Conservation (phyloP, 1,284 basidiomycete genomes). For the Malassezia obtusa region DNA sequence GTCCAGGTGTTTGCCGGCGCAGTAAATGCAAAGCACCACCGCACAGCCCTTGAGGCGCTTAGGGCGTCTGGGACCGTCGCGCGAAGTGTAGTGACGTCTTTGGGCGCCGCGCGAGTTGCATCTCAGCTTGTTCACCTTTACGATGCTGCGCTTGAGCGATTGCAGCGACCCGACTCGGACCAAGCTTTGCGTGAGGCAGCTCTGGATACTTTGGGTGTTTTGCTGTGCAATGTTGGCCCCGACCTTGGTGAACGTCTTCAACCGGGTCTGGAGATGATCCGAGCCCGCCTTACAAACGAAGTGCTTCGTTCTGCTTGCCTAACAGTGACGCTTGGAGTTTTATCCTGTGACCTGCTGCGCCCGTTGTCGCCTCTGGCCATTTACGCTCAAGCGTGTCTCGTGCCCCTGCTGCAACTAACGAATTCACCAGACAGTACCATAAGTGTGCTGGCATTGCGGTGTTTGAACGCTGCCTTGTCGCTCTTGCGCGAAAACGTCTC, state of each 20-base stretch:
- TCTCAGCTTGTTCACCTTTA: slow-evolving; percentile 53
- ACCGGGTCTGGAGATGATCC: slow-evolving; percentile 58
- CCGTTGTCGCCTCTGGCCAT: slow-evolving; percentile 51
- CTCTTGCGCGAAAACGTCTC: slow-evolving; percentile 72
- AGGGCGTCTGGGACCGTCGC: slow-evolving; percentile 51
- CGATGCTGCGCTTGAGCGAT: slow-evolving; percentile 60
- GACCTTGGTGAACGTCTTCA: slow-evolving; percentile 50
- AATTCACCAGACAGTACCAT: not conserved
- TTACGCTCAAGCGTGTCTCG: not conserved
- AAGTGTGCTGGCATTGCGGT: not conserved
- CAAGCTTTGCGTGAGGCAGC: slow-evolving; percentile 77
- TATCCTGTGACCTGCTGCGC: slow-evolving; percentile 52
- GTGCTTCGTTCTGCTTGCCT: slow-evolving; percentile 49
- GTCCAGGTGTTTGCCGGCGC: slow-evolving; percentile 65
- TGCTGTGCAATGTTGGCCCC: slow-evolving; percentile 77
- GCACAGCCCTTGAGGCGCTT: slow-evolving; percentile 55
- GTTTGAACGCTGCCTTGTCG: slow-evolving; percentile 52
- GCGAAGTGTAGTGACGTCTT: not conserved
- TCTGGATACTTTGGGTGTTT: slow-evolving; percentile 69
- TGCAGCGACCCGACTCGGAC: slow-evolving; percentile 74
- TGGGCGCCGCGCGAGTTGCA: slow-evolving; percentile 2
- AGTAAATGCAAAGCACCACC: slow-evolving; percentile 53
- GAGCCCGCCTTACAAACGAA: slow-evolving; percentile 60
- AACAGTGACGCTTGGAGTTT: slow-evolving; percentile 51
- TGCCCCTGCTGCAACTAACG: slow-evolving; percentile 1